Evolutionary conservation across 805 yeast genomes (phyloP), one percentile per base, ranked within the genome.

Genomic region (Candida dajiaensis): DNA sequence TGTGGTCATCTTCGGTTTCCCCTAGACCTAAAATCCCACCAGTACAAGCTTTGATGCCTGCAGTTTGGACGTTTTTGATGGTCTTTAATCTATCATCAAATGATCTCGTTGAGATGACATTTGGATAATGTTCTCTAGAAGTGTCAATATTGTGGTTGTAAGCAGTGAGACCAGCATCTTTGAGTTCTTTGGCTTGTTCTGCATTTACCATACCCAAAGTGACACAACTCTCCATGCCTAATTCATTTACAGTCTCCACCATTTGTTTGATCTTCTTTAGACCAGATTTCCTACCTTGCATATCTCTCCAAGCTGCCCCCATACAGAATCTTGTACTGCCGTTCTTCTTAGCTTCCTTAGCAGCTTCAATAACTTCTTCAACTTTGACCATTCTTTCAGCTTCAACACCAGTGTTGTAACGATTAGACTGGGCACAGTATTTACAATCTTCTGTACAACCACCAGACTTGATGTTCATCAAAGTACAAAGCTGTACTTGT

Each of bases 241-340:
- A 62, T 21, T 76, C 81, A 55, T 83, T 80, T 42, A 85, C 81
- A 46, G 68, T 74, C 25, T 68, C 61, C 29, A 85, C 81, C 90
- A 85, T 85, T 43, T 77, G 76, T 22, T 77, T 68, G 47, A 85
- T 83, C 50, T 70, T 76, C 48, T 73, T 76, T 50, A 85, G 59
- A 1, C 84, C 88, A 16, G 80, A 74, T 62, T 83, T 85, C 42
- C 94, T 70, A 16, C 94, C 92, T 42, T 70, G 69, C 94, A 85
- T 85, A 50, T 84, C 92, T 61, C 94, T 74, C 94, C 92, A 86
- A 2, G 94, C 94, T 11, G 92, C 88, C 41, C 94, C 94, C 81
- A 85, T 77, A 60, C 94, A 85, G 59, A 85, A 85, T 52, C 94
- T 70, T 0, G 94, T 85, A 1, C 85, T 75, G 0, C 92, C 92